Conservation (phyloP, 2,329 filamentous ascomycete genomes). For the Botrytis cinerea region DNA sequence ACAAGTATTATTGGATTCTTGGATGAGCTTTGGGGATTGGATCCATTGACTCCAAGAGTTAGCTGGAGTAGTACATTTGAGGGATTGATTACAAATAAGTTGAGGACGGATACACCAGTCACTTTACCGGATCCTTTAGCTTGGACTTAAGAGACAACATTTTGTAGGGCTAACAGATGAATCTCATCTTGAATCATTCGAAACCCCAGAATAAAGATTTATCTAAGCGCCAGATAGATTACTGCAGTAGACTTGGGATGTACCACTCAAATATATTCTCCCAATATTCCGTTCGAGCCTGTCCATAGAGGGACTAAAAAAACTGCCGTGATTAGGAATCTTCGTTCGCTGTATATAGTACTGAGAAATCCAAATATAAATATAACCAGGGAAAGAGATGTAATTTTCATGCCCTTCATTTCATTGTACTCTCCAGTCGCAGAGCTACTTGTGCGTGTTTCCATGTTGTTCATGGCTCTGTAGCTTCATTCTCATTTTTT, state of each 20-base stretch:
- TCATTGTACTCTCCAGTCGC: not conserved
- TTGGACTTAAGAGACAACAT: constrained; percentile 19
- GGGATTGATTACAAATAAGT: constrained; percentile 34
- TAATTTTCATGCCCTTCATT: not conserved
- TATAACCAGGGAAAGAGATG: too few species aligned
- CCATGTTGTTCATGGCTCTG: not conserved
- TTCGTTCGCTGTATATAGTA: not conserved
- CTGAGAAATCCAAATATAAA: not conserved
- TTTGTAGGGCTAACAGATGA: not conserved
- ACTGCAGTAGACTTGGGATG: not conserved
- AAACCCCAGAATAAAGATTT: not conserved
- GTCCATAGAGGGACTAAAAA: not conserved
- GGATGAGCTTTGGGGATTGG: constrained; percentile 46
- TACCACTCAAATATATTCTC: not conserved
- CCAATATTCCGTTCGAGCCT: not conserved
- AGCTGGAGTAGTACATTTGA: constrained; percentile 35
- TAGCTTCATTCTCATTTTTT: not conserved
- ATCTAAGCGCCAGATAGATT: not conserved
- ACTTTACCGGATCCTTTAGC: constrained; percentile 33
- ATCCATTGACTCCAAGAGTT: constrained; percentile 35
- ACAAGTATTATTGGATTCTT: constrained; percentile 48
- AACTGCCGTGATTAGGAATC: not conserved
- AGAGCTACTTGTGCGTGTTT: not conserved
- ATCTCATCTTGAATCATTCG: not conserved
- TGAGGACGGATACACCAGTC: constrained; percentile 34